These are phyloP conservation scores for Conticribra weissflogii DNA, from an alignment of 108 stramenopile species.

Conservation along the genomic window DNA sequence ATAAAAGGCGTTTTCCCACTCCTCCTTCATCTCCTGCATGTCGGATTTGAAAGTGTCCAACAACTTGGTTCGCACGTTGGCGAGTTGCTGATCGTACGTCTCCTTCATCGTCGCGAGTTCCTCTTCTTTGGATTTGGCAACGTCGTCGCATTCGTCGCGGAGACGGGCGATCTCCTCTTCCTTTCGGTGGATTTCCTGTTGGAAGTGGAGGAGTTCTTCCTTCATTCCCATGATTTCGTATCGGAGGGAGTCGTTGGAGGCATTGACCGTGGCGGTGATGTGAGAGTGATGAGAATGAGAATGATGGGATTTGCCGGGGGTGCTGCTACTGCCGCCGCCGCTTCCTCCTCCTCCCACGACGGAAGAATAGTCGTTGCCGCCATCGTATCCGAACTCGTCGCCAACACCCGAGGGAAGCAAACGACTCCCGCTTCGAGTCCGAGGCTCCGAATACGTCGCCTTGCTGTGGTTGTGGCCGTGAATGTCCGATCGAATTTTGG, in stretches of 20 bases:
- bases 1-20: constrained; percentile 34
- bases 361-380: background rate
- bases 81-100: constrained; percentile 21
- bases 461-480: background rate
- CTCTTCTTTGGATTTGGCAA: constrained; percentile 13
- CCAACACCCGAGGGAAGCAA: no score
- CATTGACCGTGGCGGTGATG: no score
- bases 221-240: constrained; percentile 40
- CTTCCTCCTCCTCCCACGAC: background rate
- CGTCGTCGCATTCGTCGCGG: constrained; percentile 9
- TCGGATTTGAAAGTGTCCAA: constrained; percentile 41
- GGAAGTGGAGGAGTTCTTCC: constrained; percentile 23
- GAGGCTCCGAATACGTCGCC: background rate
- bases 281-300: no score
- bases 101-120: constrained; percentile 13
- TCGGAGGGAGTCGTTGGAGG: constrained; percentile 3
- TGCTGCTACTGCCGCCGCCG: background rate
- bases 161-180: constrained; percentile 10
- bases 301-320: no score
- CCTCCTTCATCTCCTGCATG: constrained; percentile 44
- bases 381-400: no score
- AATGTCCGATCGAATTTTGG: background rate
- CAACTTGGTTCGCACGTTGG: constrained; percentile 16
- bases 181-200: no score
- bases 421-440: background rate